These are phyloP conservation scores for Tolypocladium ophioglossoides DNA, from an alignment of 2,329 filamentous ascomycete genomes.

Conservation along the genomic window DNA sequence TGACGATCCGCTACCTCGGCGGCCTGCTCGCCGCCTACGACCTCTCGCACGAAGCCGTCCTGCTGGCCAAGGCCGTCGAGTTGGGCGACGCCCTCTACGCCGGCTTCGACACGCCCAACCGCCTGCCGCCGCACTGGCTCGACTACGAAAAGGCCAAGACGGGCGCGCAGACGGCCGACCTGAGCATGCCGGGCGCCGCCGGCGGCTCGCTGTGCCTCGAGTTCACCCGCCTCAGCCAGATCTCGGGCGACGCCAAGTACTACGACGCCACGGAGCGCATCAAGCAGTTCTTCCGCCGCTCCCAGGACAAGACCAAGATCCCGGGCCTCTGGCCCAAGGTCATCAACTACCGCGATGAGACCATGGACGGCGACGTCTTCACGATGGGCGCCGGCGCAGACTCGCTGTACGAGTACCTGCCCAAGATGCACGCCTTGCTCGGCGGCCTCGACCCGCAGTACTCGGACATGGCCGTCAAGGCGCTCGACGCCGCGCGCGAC, in stretches of 20 bases:
- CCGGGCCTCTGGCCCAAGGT: conserved; percentile 64
- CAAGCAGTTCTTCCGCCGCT: conserved; percentile 53
- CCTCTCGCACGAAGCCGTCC: conserved; percentile 31
- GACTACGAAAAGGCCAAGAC: conserved; percentile 29
- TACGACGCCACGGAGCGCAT: conserved; percentile 69
- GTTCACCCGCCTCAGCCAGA: conserved; percentile 63
- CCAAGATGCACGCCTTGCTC: conserved; percentile 50
- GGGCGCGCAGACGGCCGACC: conserved; percentile 25
- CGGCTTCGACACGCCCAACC: conserved; percentile 44
- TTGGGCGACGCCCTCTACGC: conserved; percentile 42
- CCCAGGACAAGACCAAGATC: conserved; percentile 55
- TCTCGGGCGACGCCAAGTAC: conserved; percentile 63
- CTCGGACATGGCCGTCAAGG: conserved; percentile 50
- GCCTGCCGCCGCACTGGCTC: conserved; percentile 36
- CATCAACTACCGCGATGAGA: conserved; percentile 50
- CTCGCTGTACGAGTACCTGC: conserved; percentile 48
- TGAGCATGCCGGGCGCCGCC: conserved; percentile 31
- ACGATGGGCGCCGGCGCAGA: conserved; percentile 35
- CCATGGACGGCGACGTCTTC: conserved; percentile 26
- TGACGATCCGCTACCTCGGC: conserved; percentile 45
- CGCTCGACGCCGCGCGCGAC: conserved; percentile 50
- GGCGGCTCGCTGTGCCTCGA: conserved; percentile 60
- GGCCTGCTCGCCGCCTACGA: conserved; percentile 43
- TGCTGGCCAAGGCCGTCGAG: conserved; percentile 41
- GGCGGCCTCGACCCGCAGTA: conserved; percentile 56